Base-by-base conservation (phyloP, 1,139 yeast genomes). In the Geotrichum aggregatum region DNA sequence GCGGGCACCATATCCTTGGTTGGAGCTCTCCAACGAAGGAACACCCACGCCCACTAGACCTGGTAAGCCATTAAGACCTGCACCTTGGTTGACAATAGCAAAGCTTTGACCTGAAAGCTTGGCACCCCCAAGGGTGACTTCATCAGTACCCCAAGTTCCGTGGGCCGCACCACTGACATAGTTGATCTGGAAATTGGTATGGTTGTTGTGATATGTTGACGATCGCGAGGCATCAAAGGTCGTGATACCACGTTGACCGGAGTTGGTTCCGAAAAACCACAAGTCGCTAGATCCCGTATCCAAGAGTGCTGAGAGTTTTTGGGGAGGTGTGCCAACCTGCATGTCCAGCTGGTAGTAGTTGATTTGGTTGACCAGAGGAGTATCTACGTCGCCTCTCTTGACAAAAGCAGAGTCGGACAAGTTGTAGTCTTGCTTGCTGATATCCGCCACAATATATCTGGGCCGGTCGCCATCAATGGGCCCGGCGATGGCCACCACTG, bases 261-360 rank as follows among this genome's bases (percentile, higher is more conserved):
- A 52, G 18, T 40, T 47, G 4, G 38, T 11, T 3, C 52, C 62
- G 28, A 54, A 54, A 49, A 72, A 65, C 76, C 76, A 73, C 46
- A 73, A 63, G 56, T 72, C 76, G 35, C 72, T 62, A 19, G 73
- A 68, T 11, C 76, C 76, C 3, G 77, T 73, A 56, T 73, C 76
- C 33, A 73, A 55, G 50, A 66, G 59, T 10, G 70, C 69, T 10
- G 61, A 55, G 34, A 69, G 61, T 35, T 58, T 52, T 54, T 70
- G 72, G 14, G 61, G 57, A 11, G 72, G 67, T 18, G 68, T 64
- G n/a, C 76, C 76, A n/a, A 72, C 54, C 30, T 55, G 48, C 43
- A 71, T 49, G 8, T 60, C 64, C 8, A 73, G 65, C 35, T 71
- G 64, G 59, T 75, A 76, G 57, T 33, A 54, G n/a, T 52, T 44